Evolutionary conservation across 2,329 filamentous ascomycete species (phyloP), one percentile per base, ranked within the genome.

Genomic region (Verticillium albo-atrum): DNA sequence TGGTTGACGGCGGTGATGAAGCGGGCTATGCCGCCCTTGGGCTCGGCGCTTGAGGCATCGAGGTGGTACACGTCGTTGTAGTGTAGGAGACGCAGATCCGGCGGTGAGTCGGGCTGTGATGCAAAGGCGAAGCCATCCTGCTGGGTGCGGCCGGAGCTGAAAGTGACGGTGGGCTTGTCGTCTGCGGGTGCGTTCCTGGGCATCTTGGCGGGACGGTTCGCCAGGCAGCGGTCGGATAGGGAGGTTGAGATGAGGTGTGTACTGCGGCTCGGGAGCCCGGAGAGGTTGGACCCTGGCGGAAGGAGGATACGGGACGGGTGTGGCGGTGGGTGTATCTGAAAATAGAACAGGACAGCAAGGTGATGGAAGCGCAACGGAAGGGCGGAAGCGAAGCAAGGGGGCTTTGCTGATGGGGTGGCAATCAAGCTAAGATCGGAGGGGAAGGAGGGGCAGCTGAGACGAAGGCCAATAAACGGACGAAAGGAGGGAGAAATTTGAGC

Each of bases 51-150:
- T 2, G 81, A 80, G 2, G 75, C 71, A 66, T 96, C 92, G 58
- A 97, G 84, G 68, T 97, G 93, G 73, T 97, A 97, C 61, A 97
- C 92, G 75, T 97, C 92, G 74, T 97, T 97, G 80, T 89, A 97
- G 76, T 97, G 93, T 32, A 96, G 72, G 58, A 97, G 75, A n/a
- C 92, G 87, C 56, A 97, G 76, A 71, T 92, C 89, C 52, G 91
- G 90, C 15, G 72, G 67, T 3, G 67, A 63, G 7, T 60, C 58
- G 10, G 60, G 32, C 28, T 61, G 61, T 47, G 62, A 62, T 2
- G 62, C 25, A 30, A 57, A 57, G 27, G 55, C 57, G 25, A 47
- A 42, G 30, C 51, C 57, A 28, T 54, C 57, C n/a, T 47, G 50
- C 4, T 52, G 61, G 17, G 56, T 54, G 26, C 59, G 63, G 30